These are phyloP conservation scores for Haplosporangium sp. DNA, from an alignment of 371 early-diverging fungal species.

Conservation along the genomic window DNA sequence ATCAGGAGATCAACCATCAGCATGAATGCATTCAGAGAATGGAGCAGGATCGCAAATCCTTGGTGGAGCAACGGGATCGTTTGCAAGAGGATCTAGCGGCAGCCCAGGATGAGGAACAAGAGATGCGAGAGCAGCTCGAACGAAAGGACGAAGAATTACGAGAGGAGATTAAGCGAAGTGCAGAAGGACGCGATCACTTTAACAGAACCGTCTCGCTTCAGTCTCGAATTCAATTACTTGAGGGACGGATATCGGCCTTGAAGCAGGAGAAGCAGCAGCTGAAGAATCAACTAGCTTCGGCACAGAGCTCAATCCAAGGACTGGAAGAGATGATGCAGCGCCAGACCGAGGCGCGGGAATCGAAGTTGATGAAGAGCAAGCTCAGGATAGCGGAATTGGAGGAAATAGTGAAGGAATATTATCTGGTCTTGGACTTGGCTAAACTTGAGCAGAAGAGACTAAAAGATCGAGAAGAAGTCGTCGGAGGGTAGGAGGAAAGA, in stretches of 20 bases:
- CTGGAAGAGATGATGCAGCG: conserved; percentile 30
- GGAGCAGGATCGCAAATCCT: conserved; percentile 16
- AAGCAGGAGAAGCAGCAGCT: conserved; percentile 22
- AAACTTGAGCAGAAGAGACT: no score
- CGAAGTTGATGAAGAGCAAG: conserved; percentile 18
- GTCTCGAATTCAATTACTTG: conserved; percentile 11
- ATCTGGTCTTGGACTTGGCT: conserved; percentile 17
- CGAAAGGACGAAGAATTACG: not conserved
- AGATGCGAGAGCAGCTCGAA: conserved; percentile 27
- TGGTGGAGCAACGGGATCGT: conserved; percentile 14
- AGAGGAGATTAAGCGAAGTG: conserved; percentile 2
- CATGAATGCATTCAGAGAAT: conserved; percentile 19
- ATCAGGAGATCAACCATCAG: conserved; percentile 24
- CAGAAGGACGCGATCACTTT: no score
- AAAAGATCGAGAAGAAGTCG: conserved; percentile 10
- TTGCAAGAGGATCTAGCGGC: conserved; percentile 19
- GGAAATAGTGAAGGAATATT: conserved; percentile 8
- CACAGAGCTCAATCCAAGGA: conserved; percentile 11
- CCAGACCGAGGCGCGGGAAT: conserved; percentile 29
- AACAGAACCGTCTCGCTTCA: not conserved
- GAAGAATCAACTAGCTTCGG: conserved; percentile 9
- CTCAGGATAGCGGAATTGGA: conserved; percentile 12
- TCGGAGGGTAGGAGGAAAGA: no score
- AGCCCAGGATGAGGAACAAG: conserved; percentile 13
- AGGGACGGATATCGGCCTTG: conserved; percentile 5